These are phyloP conservation scores for Astrephomene gubernaculifera DNA, from an alignment of 139 green algal genomes.

Conservation along the genomic window DNA sequence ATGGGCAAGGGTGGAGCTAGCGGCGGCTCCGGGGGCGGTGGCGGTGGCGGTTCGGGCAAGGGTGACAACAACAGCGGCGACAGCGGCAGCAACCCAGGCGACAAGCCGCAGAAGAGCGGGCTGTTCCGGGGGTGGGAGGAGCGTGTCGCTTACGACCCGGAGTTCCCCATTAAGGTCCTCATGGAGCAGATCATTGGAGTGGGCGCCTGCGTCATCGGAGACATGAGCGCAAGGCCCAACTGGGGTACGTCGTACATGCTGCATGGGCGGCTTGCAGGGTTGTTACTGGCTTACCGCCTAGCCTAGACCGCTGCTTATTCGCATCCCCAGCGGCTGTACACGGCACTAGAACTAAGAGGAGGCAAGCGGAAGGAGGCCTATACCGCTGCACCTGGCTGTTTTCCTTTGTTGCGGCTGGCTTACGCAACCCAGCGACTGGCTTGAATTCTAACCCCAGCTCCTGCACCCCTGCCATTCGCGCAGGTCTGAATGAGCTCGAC, in stretches of 20 bases:
- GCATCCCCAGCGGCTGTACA: no score
- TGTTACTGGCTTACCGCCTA: no score
- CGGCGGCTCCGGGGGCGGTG: constrained; percentile 25
- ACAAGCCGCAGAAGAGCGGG: constrained; percentile 47
- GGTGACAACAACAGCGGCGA: constrained; percentile 29
- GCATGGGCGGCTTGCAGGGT: no score
- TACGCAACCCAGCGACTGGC: neutral
- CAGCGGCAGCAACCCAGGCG: constrained; percentile 13
- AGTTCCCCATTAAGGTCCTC: constrained; percentile 85
- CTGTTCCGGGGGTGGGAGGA: constrained; percentile 90
- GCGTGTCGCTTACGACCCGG: constrained; percentile 85
- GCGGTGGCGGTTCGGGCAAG: constrained; percentile 24
- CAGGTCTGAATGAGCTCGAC: constrained; percentile 94
- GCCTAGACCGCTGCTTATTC: no score
- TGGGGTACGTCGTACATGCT: constrained; percentile 83
- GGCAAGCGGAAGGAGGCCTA: no score
- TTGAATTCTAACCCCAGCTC: no score
- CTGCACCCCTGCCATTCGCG: neutral
- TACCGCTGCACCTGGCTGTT: no score
- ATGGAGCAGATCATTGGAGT: constrained; percentile 88
- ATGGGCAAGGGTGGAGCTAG: constrained; percentile 20
- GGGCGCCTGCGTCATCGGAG: constrained; percentile 88
- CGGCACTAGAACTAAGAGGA: no score
- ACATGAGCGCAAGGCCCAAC: constrained; percentile 95
- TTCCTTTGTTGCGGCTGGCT: neutral